Evolutionary conservation across 257 asterid genomes (phyloP).

Genomic region (Thymus quinquecostatus): DNA sequence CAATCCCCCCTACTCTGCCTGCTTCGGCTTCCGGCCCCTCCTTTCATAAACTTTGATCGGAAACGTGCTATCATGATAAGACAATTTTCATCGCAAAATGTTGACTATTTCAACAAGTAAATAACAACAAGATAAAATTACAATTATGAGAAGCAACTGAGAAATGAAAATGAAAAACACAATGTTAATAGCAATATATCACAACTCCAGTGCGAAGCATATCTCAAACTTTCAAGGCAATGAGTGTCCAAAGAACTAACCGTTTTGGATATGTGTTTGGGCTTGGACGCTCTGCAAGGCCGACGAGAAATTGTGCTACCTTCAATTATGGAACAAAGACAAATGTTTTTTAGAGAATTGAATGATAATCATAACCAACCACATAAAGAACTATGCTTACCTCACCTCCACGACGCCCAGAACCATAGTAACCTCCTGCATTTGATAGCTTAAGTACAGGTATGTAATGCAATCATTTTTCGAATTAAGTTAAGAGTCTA

Average conservation of each 20-base stretch:
- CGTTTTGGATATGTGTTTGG: conserved; percentile 79
- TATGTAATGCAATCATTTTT: conserved; percentile 26
- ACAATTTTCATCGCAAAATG: neutral
- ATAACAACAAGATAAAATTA: neutral
- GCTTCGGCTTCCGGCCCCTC: no score
- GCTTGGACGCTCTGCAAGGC: conserved; percentile 83
- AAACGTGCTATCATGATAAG: neutral
- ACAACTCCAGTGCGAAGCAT: conserved; percentile 16
- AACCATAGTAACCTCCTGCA: conserved; percentile 97
- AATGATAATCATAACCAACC: conserved; percentile 25
- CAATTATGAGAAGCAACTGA: conserved; percentile 17
- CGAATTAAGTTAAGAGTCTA: conserved; percentile 20
- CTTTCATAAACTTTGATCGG: no score
- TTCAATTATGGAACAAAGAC: conserved; percentile 36
- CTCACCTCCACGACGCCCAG: conserved; percentile 99
- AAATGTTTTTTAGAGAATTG: conserved; percentile 18
- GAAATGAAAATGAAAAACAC: conserved; percentile 14
- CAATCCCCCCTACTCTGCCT: no score
- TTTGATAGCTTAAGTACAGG: conserved; percentile 22
- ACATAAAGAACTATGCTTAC: conserved; percentile 49
- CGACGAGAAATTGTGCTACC: conserved; percentile 95
- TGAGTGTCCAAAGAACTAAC: conserved; percentile 43
- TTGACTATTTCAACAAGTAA: neutral
- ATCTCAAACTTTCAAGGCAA: conserved; percentile 20
- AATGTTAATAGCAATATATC: conserved; percentile 1